A percentile compares a stretch with the other conserved stretches of the same genome.
Conservation (phyloP, 805 yeast genomes). For the Kazachstania taianensis region DNA sequence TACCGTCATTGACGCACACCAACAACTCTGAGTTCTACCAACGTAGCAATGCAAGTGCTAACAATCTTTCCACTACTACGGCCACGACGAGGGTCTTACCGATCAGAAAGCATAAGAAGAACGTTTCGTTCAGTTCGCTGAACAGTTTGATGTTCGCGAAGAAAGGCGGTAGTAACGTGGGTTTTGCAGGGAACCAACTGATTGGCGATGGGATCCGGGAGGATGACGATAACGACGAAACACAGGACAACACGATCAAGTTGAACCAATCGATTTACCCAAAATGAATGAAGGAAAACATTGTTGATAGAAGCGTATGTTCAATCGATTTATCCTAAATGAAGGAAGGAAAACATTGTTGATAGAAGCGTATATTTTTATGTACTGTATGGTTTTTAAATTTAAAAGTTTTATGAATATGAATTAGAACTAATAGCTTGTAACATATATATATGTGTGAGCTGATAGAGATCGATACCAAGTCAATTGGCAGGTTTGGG, state of each 20-base stretch:
- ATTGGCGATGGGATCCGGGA: constrained; percentile 25
- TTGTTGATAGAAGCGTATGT: no score
- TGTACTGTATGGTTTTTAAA: no score
- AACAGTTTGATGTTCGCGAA: constrained; percentile 28
- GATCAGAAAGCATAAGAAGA: constrained; percentile 26
- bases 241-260: constrained; percentile 13
- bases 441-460: no score
- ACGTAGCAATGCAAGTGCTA: constrained; percentile 18
- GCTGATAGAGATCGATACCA: no score
- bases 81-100: constrained; percentile 23
- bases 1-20: constrained; percentile 4
- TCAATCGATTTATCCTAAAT: constrained; percentile 24
- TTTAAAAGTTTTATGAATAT: no score
- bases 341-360: background rate
- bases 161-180: constrained; percentile 16
- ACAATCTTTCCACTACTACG: constrained; percentile 14
- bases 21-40: constrained; percentile 10
- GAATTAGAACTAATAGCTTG: no score
- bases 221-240: constrained; percentile 12
- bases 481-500: no score
- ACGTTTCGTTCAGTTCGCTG: constrained; percentile 28
- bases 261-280: constrained; percentile 26
- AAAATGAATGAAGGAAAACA: constrained; percentile 3
- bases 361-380: no score
- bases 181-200: constrained; percentile 19